Conservation (phyloP, 768 basidiomycete species). For the Mycena olivaceomarginata region DNA sequence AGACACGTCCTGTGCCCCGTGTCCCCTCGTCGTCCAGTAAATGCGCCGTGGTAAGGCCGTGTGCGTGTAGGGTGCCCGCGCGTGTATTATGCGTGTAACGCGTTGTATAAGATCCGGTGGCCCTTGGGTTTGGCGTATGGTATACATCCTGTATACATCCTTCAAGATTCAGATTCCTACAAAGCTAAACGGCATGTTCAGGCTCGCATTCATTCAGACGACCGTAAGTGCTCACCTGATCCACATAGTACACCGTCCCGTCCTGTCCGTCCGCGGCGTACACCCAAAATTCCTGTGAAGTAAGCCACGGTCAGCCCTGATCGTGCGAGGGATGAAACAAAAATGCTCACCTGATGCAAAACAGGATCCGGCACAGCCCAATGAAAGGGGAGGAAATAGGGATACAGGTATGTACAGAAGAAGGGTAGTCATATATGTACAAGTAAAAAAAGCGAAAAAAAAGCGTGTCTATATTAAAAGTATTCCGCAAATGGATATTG, state of each 20-base stretch:
- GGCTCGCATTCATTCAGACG: background rate
- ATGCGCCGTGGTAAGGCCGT: background rate
- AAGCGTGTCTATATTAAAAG: background rate
- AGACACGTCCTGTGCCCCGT: background rate
- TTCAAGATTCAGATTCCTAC: background rate
- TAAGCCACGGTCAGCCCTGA: background rate
- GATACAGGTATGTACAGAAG: too few species aligned
- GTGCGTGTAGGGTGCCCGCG: background rate
- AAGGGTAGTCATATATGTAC: background rate
- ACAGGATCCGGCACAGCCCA: background rate
- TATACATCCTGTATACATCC: background rate
- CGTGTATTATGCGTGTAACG: background rate
- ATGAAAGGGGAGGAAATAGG: background rate
- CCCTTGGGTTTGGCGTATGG: background rate
- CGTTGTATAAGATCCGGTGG: constrained; percentile 10
- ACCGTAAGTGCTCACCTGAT: background rate
- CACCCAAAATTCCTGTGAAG: background rate
- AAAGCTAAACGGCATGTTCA: background rate
- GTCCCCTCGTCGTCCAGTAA: background rate
- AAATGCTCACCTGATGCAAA: constrained; percentile 10
- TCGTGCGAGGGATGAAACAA: background rate
- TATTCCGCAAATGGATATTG: background rate
- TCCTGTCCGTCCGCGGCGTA: background rate
- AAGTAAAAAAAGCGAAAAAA: background rate
- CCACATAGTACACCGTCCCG: background rate